These are phyloP conservation scores for Mycena alexandri DNA, from an alignment of 768 basidiomycete species.

Conservation along the genomic window DNA sequence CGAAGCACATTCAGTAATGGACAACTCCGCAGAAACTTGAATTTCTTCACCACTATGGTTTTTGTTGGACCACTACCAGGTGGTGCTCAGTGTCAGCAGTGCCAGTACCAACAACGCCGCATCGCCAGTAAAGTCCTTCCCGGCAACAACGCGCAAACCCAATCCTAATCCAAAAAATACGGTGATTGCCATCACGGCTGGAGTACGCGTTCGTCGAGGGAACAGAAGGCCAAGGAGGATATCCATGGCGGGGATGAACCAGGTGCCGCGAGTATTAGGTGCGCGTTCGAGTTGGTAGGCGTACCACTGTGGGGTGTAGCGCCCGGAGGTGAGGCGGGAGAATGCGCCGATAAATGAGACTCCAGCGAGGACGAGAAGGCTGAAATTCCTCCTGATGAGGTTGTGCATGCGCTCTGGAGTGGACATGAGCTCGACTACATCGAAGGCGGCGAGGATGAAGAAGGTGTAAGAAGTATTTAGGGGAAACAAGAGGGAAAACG, in stretches of 20 bases:
- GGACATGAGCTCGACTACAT: too few species aligned
- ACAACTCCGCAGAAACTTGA: too few species aligned
- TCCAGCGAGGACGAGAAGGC: constrained; percentile 9
- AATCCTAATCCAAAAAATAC: not conserved
- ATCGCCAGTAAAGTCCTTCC: not conserved
- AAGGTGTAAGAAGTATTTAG: too few species aligned
- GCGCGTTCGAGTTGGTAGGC: constrained; percentile 21
- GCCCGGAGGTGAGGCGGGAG: constrained; percentile 20
- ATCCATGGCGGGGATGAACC: constrained; percentile 12
- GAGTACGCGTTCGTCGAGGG: not conserved
- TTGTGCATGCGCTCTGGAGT: too few species aligned
- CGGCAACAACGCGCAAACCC: constrained; percentile 2
- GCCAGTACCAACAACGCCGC: constrained; percentile 4
- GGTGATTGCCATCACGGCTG: not conserved
- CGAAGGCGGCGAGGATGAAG: too few species aligned
- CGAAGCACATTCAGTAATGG: too few species aligned
- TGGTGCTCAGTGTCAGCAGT: constrained; percentile 1
- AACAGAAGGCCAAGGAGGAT: not conserved
- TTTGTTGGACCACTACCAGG: not conserved
- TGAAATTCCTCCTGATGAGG: too few species aligned
- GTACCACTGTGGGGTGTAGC: constrained; percentile 13
- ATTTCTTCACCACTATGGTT: too few species aligned
- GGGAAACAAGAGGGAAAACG: too few species aligned
- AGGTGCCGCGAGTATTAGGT: not conserved
- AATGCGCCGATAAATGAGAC: constrained; percentile 10